A percentile compares a stretch with the other conserved stretches of the same genome.
These are phyloP conservation scores for Aspergillus luchuensis DNA, from an alignment of 2,329 filamentous ascomycete species.

Conservation along the genomic window DNA sequence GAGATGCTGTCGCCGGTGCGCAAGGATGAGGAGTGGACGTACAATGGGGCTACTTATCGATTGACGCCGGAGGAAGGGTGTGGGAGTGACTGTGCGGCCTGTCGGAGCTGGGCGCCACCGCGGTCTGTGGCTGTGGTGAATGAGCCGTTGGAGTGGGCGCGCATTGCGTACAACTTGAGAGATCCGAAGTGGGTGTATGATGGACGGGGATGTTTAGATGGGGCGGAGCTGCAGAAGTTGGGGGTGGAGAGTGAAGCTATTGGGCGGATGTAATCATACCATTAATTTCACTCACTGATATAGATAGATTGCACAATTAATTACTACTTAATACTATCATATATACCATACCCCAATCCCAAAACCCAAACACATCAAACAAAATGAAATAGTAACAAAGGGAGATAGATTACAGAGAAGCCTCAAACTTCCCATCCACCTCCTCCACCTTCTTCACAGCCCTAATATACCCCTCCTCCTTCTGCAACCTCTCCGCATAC, in stretches of 20 bases:
- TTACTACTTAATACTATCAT: no score
- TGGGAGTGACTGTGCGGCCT: constrained; percentile 29
- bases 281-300: no score
- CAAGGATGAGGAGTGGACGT: constrained; percentile 27
- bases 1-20: not conserved
- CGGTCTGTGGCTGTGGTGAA: constrained; percentile 16
- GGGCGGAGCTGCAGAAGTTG: constrained; percentile 36
- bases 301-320: no score
- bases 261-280: constrained; percentile 23
- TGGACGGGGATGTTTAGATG: constrained; percentile 44
- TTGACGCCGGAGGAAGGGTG: constrained; percentile 29
- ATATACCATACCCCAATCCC: not conserved
- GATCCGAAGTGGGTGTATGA: constrained; percentile 55
- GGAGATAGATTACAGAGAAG: constrained; percentile 28
- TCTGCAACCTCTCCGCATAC: constrained; percentile 41
- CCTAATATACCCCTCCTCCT: constrained; percentile 41
- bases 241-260: constrained; percentile 40
- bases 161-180: constrained; percentile 48
- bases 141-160: constrained; percentile 49
- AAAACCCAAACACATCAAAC: not conserved
- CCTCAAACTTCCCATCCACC: constrained; percentile 41
- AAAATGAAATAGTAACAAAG: not conserved
- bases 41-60: constrained; percentile 24
- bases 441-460: constrained; percentile 46
- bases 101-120: constrained; percentile 20